Conservation (phyloP, 78 protist species). For the Dictyostelium citrinum region DNA sequence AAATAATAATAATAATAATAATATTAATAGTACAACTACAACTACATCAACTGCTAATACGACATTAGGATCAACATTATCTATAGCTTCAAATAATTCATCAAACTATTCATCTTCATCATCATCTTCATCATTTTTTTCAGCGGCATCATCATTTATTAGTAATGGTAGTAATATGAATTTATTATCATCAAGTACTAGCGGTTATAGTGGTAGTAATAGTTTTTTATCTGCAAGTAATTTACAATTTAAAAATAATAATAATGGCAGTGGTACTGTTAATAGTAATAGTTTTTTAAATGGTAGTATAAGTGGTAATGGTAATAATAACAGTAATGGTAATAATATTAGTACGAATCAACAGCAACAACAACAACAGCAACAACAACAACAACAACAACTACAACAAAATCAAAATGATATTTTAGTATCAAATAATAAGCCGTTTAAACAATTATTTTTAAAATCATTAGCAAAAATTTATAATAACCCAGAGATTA, state of each 20-base stretch:
- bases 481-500: constrained; percentile 44
- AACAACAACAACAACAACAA: background rate
- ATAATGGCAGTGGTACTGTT: background rate
- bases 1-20: background rate
- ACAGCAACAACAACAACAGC: constrained; percentile 1
- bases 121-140: background rate
- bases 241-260: background rate
- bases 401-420: background rate
- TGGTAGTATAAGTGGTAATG: background rate
- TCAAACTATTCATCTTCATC: background rate
- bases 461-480: constrained; percentile 26
- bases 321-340: background rate
- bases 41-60: background rate
- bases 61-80: background rate
- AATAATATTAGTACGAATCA: background rate
- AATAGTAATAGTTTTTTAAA: background rate
- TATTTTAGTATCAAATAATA: background rate
- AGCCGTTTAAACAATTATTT: constrained; percentile 32
- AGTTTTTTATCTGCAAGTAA: background rate
- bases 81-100: background rate
- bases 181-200: background rate
- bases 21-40: background rate
- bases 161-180: constrained; percentile 6
- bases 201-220: background rate
- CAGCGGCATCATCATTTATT: constrained; percentile 1